Conservation (phyloP, 345 rosid genomes). For the Populus simonii region DNA sequence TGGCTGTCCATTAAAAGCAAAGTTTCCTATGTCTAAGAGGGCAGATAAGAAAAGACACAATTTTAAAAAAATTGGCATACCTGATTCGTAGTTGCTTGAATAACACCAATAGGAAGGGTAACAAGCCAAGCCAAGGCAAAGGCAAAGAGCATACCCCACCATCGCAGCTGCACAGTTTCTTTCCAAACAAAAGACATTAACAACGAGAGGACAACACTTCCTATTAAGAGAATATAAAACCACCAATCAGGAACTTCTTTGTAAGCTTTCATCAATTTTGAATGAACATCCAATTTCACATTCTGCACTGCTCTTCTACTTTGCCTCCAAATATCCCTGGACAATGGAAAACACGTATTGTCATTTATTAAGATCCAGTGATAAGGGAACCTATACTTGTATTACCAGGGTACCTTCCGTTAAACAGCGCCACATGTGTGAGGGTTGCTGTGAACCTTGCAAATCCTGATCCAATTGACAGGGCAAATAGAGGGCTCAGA, state of each 20-base stretch:
- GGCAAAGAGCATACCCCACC: slow-evolving; percentile 99
- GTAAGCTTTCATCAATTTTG: slow-evolving; percentile 71
- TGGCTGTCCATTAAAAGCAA: not conserved
- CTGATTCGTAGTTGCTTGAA: slow-evolving; percentile 99
- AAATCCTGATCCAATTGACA: slow-evolving; percentile 98
- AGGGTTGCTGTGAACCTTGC: slow-evolving; percentile 93
- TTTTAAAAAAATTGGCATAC: slow-evolving; percentile 19
- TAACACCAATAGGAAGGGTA: slow-evolving; percentile 95
- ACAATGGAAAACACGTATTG: slow-evolving; percentile 17
- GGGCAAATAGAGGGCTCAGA: slow-evolving; percentile 90
- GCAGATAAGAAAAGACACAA: not conserved
- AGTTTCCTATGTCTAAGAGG: not conserved
- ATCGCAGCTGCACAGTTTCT: slow-evolving; percentile 69
- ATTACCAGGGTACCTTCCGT: slow-evolving; percentile 64
- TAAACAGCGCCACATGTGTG: slow-evolving; percentile 90
- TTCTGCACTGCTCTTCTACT: slow-evolving; percentile 72
- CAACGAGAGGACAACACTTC: slow-evolving; percentile 59
- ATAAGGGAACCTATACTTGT: not conserved
- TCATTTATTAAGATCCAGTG: not conserved
- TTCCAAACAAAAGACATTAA: slow-evolving; percentile 80
- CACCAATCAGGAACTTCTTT: slow-evolving; percentile 95
- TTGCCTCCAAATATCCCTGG: slow-evolving; percentile 81
- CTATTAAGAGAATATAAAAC: slow-evolving; percentile 59
- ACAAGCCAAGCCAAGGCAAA: slow-evolving; percentile 81
- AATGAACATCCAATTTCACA: slow-evolving; percentile 72